These are phyloP conservation scores for Lasiodiplodia gonubiensis DNA, from an alignment of 2,329 filamentous ascomycete species.

Conservation along the genomic window DNA sequence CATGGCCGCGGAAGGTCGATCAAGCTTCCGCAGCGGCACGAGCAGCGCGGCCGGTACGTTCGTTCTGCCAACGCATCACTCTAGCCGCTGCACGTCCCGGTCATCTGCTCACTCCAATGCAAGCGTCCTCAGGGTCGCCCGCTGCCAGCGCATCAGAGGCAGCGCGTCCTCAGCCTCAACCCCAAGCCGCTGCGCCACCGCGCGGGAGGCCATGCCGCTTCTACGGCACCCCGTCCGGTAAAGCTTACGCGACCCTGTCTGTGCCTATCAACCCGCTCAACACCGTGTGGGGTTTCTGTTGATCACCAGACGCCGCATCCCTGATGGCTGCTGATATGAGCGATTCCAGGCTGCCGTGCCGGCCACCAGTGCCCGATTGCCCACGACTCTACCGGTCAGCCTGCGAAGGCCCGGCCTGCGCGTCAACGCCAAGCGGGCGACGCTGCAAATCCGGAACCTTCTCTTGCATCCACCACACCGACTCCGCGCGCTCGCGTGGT, in stretches of 20 bases:
- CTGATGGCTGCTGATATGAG: slow-evolving; percentile 18
- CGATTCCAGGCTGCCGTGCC: slow-evolving; percentile 56
- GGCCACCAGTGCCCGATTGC: slow-evolving; percentile 58
- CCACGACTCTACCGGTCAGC: slow-evolving; percentile 50
- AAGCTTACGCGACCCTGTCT: slow-evolving; percentile 31
- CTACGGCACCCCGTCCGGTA: slow-evolving; percentile 49
- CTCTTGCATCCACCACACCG: slow-evolving; percentile 32
- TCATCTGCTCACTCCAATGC: slow-evolving; percentile 22
- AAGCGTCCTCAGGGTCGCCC: slow-evolving; percentile 18
- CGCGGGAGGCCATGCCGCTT: slow-evolving; percentile 43
- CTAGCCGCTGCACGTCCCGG: slow-evolving; percentile 28
- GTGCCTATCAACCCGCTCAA: slow-evolving; percentile 4
- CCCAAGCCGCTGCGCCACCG: slow-evolving; percentile 40
- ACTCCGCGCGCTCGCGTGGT: slow-evolving; percentile 57
- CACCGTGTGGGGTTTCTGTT: slow-evolving; percentile 7
- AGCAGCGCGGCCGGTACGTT: slow-evolving; percentile 31
- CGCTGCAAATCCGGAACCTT: slow-evolving; percentile 29
- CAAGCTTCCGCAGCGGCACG: slow-evolving; percentile 41
- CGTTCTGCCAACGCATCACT: slow-evolving; percentile 32
- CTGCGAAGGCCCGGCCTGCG: slow-evolving; percentile 16
- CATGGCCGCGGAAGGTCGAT: slow-evolving; percentile 34
- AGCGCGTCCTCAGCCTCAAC: slow-evolving; percentile 37
- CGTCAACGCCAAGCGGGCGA: slow-evolving; percentile 25
- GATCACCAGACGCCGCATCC: slow-evolving; percentile 21
- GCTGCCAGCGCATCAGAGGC: slow-evolving; percentile 34